Evolutionary conservation across 169 alveolate species (phyloP), one percentile per base, ranked within the genome.

Genomic region (Cryptosporidium baileyi): DNA sequence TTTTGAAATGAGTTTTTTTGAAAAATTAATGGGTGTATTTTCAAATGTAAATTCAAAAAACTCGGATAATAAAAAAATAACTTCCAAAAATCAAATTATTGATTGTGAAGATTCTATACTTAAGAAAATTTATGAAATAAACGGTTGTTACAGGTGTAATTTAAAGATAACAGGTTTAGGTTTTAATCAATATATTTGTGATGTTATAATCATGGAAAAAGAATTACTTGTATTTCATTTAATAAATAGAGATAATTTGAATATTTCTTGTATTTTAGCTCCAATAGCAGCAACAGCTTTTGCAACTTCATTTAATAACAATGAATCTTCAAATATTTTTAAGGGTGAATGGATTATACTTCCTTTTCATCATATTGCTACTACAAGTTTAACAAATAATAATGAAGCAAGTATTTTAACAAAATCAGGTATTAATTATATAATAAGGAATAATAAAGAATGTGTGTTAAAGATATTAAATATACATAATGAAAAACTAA

Each of bases 271-370:
- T 26, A 38, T 74, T 47, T 24, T 74, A 30, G 85, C 85, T 8
- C 85, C 85, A 8, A 38, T 52, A 8, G 85, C 85, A 36, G 85
- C 85, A 15, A 74, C 85, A 11, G 85, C 85, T 24, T 74, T 74
- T 74, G 85, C 85, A 26, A 57, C 38, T 1, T 19, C 85, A 19
- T 38, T 40, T 6, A 59, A 36, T 9, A 19, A 3, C 24, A 67
- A 22, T 38, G 63, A 49, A 1, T 9, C 26, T 26, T 52, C 67
- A 17, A 57, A 38, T 32, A 47, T 74, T 41, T 74, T 60, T 19
- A 74, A 28, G 41, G 85, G 85, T 9, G 85, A 74, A 17, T 74
- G 85, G 85, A 40, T 74, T n/a, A 59, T 74, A 24, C 67, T 74
- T 22, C 85, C 85, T 6, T 57, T 74, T 54, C 44, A 57, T 15